phyloP scores from a whole-genome alignment of 2,329 filamentous ascomycete species.

The Sporothrix protearum region DNA sequence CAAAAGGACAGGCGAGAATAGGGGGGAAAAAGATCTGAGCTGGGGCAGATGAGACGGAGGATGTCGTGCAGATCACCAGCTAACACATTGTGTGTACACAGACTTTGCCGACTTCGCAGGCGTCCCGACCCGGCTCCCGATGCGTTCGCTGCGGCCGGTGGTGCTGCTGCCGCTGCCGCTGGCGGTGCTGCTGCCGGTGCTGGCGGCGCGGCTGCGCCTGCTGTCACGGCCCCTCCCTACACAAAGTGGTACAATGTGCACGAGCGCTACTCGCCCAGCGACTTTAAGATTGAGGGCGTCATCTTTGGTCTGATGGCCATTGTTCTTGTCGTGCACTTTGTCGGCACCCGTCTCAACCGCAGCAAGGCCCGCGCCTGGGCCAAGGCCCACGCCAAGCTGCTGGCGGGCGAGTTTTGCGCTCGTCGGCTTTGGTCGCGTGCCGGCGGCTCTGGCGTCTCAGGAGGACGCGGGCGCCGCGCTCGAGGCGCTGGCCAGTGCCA shows the following conservation, averaged over 20 bases:
- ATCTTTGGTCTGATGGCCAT: conserved; percentile 72
- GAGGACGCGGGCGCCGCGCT: conserved; percentile 61
- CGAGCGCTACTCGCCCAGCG: conserved; percentile 77
- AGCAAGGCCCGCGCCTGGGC: conserved; percentile 78
- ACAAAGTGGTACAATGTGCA: conserved; percentile 97
- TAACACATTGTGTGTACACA: conserved; percentile 36
- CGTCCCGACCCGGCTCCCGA: conserved; percentile 62
- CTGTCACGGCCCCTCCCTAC: conserved; percentile 59
- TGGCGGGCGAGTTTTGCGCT: conserved; percentile 84
- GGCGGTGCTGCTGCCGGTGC: conserved; percentile 40
- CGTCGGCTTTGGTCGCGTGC: conserved; percentile 70
- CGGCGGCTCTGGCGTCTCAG: conserved; percentile 32
- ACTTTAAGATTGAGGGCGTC: conserved; percentile 84
- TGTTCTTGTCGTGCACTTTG: conserved; percentile 73
- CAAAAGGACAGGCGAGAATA: not conserved
- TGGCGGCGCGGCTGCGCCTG: conserved; percentile 39
- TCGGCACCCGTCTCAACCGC: conserved; percentile 77
- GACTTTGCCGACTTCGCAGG: conserved; percentile 92
- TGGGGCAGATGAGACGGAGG: not conserved
- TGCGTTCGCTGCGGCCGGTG: conserved; percentile 44
- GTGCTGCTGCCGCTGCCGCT: conserved; percentile 38
- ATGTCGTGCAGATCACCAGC: not conserved
- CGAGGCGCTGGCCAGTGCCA: conserved; percentile 48
- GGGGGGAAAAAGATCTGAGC: not conserved
- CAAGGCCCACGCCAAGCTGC: conserved; percentile 64